A percentile compares a stretch with the other conserved stretches of the same genome.
Evolutionary conservation across 345 rosid genomes (phyloP).

Genomic region (Combretum micranthum): DNA sequence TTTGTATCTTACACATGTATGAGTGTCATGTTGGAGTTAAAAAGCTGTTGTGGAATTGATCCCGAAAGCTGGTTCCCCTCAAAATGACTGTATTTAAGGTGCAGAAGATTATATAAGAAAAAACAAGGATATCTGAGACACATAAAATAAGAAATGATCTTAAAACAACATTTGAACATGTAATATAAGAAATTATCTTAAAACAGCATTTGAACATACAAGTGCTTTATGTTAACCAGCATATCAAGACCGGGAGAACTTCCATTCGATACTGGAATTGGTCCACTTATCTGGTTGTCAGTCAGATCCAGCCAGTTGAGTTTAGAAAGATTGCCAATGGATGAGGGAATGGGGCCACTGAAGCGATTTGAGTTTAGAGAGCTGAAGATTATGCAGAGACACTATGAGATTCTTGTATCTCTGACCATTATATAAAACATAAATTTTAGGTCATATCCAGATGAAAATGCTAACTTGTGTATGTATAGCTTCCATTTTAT

Average conservation of each 20-base stretch:
- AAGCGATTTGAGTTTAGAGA: conserved; percentile 70
- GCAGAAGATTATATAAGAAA: conserved; percentile 9
- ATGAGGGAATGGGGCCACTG: conserved; percentile 61
- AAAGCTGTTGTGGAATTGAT: conserved; percentile 46
- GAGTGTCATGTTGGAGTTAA: conserved; percentile 56
- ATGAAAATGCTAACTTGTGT: too few relatives aligned
- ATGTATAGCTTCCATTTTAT: not conserved
- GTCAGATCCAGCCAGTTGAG: conserved; percentile 87
- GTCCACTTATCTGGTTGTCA: conserved; percentile 64
- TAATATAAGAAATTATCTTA: not conserved
- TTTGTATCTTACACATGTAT: conserved; percentile 59
- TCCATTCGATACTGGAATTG: conserved; percentile 70
- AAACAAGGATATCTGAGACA: not conserved
- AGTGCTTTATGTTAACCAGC: conserved; percentile 62
- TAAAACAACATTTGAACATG: conserved; percentile 7
- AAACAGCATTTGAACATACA: conserved; percentile 41
- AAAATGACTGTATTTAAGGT: conserved; percentile 45
- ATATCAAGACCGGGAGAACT: conserved; percentile 69
- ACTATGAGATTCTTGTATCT: not conserved
- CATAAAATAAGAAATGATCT: not conserved
- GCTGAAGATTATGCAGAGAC: conserved; percentile 31
- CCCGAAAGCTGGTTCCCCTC: conserved; percentile 71
- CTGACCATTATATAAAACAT: not conserved
- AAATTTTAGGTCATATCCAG: too few relatives aligned
- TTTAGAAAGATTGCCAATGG: conserved; percentile 52